These are phyloP conservation scores for Populus euphratica DNA, from an alignment of 345 rosid species.

Conservation along the genomic window DNA sequence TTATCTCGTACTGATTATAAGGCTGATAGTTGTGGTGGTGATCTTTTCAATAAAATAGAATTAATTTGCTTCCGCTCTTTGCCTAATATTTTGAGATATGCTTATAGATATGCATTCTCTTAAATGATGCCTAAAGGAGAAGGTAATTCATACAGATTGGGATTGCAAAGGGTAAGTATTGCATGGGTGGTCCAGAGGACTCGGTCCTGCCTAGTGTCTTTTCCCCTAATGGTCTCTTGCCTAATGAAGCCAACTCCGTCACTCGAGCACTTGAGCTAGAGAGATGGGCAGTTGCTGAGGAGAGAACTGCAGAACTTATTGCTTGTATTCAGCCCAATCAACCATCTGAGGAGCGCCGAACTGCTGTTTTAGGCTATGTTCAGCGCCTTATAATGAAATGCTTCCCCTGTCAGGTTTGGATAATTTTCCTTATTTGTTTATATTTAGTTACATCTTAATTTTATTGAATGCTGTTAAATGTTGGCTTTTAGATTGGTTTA, in stretches of 20 bases:
- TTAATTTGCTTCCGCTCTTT: not conserved
- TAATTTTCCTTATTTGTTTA: not conserved
- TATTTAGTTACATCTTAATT: not conserved
- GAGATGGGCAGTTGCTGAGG: slow-evolving; percentile 77
- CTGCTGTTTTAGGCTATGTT: slow-evolving; percentile 72
- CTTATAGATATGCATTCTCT: not conserved
- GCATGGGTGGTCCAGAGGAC: not conserved
- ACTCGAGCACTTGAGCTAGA: slow-evolving; percentile 49
- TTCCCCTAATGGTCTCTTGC: slow-evolving; percentile 74
- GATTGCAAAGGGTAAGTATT: not conserved
- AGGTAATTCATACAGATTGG: not conserved
- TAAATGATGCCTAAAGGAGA: no score
- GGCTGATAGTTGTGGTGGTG: not conserved
- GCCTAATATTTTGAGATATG: not conserved
- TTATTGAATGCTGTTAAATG: not conserved
- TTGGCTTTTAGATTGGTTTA: not conserved
- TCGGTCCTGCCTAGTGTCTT: slow-evolving; percentile 44
- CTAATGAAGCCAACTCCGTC: slow-evolving; percentile 67
- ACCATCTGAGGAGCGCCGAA: slow-evolving; percentile 70
- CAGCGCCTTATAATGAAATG: slow-evolving; percentile 64
- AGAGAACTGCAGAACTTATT: slow-evolving; percentile 66
- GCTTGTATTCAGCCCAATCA: slow-evolving; percentile 68
- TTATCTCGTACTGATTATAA: not conserved
- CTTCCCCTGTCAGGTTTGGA: slow-evolving; percentile 64
- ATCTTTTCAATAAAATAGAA: not conserved